Evolutionary conservation across 257 asterid genomes (phyloP), one percentile per base, ranked within the genome.

Genomic region (Agastache rugosa): DNA sequence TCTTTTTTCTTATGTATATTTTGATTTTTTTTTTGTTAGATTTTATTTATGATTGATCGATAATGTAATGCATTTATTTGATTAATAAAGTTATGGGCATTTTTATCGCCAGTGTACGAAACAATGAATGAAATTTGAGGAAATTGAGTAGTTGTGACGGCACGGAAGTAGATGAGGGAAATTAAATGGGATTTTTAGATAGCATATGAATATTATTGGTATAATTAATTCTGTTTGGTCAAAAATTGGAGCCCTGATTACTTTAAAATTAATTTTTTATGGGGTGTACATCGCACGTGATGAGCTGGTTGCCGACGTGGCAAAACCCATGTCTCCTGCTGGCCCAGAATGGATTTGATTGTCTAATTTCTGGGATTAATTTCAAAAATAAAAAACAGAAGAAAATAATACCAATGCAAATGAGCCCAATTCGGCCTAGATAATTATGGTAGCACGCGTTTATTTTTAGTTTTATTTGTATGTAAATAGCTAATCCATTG

Each of bases 121-220:
- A 73, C 22, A n/a, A 54, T 16, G 76, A 56, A 77, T 39, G 73
- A 76, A 75, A 63, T 37, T 56, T 74, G 61, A 65, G 56, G 75
- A 60, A 76, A 76, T 80, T 80, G 89, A 87, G 91, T 85, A 72
- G 85, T n/a, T 81, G 93, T 45, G 80, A 90, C 90, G 96, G 93
- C 93, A 90, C 91, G 91, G 89, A 86, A 79, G 39, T 72, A 23
- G 71, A 67, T 44, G 51, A 62, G 35, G 71, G 69, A n/a, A 67
- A 39, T 39, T 39, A 75, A 78, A 71, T 50, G 72, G 27, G 31
- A 17, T 51, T n/a, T 69, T 75, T 73, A 65, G 81, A 55, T 54
- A 75, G 64, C 75, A 75, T 81, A 50, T 48, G 23, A 39, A 5
- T 25, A 25, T 68, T 48, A 69, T 51, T 17, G 1, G 34, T 42